Evolutionary conservation across 2,329 filamentous ascomycete species (phyloP).

Genomic region (Pseudopithomyces maydicus): DNA sequence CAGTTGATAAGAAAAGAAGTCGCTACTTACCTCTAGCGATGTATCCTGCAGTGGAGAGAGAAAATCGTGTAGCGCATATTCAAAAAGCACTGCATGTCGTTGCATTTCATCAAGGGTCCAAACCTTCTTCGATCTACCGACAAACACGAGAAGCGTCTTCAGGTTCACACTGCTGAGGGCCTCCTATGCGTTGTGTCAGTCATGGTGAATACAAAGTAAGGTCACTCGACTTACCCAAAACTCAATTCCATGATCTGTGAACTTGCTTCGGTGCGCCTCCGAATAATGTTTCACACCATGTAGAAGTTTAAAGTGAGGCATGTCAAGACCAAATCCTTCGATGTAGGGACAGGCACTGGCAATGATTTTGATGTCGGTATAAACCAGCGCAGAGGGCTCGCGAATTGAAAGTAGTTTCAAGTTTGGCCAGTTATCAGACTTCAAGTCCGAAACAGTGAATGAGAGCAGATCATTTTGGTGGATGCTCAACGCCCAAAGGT

Average conservation of each 20-base stretch:
- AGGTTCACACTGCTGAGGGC: neutral
- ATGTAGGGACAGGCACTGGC: neutral
- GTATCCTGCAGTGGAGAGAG: neutral
- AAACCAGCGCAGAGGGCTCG: neutral
- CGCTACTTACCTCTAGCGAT: neutral
- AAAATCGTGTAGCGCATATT: neutral
- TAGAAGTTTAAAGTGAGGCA: neutral
- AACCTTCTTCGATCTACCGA: neutral
- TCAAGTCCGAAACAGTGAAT: neutral
- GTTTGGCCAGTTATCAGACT: neutral
- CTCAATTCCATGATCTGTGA: neutral
- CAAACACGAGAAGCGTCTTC: neutral
- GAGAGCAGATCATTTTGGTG: neutral
- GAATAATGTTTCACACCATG: neutral
- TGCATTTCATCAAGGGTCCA: neutral
- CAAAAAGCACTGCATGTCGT: neutral
- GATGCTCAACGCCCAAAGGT: neutral
- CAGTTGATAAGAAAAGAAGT: neutral
- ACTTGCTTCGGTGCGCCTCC: neutral
- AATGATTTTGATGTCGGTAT: neutral
- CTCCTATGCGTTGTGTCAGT: neutral
- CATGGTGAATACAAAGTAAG: neutral
- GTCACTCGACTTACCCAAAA: neutral
- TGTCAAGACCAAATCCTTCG: neutral
- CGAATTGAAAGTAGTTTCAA: neutral